phyloP scores from a whole-genome alignment of 2,329 filamentous ascomycete genomes.

The Diaporthe vaccinii region DNA sequence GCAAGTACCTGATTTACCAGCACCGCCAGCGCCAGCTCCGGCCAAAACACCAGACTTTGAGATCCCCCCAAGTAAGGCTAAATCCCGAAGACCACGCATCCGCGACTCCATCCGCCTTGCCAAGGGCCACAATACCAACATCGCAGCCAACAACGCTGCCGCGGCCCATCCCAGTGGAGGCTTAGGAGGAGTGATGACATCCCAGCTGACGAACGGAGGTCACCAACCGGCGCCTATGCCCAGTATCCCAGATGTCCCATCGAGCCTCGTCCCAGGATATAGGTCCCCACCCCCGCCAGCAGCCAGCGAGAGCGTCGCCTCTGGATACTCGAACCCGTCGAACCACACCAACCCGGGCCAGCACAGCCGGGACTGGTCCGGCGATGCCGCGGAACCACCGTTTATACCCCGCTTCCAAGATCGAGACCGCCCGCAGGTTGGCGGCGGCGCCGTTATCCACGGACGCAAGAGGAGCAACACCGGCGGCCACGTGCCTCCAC shows the following conservation, averaged over 20 bases:
- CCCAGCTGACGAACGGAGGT: slow-evolving; percentile 36
- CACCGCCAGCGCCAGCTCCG: slow-evolving; percentile 64
- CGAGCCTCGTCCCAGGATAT: slow-evolving; percentile 52
- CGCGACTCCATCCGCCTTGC: slow-evolving; percentile 92
- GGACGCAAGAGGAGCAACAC: slow-evolving; percentile 92
- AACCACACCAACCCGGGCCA: slow-evolving; percentile 41
- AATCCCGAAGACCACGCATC: slow-evolving; percentile 70
- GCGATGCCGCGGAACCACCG: slow-evolving; percentile 78
- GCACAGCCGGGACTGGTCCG: slow-evolving; percentile 63
- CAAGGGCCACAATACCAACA: slow-evolving; percentile 74
- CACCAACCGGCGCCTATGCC: slow-evolving; percentile 47
- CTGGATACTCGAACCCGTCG: slow-evolving; percentile 45
- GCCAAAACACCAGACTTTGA: slow-evolving; percentile 67
- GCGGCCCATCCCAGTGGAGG: slow-evolving; percentile 48
- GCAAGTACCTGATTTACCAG: slow-evolving; percentile 78
- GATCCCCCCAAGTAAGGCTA: slow-evolving; percentile 55
- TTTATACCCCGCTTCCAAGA: slow-evolving; percentile 78
- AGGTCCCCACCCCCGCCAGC: slow-evolving; percentile 19
- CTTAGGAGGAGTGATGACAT: slow-evolving; percentile 19
- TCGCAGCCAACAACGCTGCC: slow-evolving; percentile 68
- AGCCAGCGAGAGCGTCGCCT: slow-evolving; percentile 30
- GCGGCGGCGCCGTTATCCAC: slow-evolving; percentile 60
- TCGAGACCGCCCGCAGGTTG: slow-evolving; percentile 58
- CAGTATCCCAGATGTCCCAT: slow-evolving; percentile 65
- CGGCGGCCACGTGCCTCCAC: slow-evolving; percentile 78